Evolutionary conservation across 2,329 filamentous ascomycete species (phyloP).

Genomic region (Neopestalotiopsis clavispora): DNA sequence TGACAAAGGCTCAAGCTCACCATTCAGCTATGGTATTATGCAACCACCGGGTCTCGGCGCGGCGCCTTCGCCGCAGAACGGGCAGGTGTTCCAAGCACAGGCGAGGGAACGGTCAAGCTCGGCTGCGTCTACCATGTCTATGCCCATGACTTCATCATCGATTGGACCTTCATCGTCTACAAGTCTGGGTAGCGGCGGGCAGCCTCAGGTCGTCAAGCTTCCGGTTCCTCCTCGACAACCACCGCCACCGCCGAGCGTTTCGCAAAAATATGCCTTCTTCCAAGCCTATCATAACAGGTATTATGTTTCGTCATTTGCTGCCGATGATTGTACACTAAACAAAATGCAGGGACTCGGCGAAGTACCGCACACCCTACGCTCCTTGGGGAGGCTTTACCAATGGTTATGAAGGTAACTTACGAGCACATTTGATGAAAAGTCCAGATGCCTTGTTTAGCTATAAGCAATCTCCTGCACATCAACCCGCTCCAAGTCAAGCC

Average conservation of each 20-base stretch:
- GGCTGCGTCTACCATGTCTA: constrained; percentile 36
- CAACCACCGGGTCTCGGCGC: constrained; percentile 37
- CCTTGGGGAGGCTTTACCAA: constrained; percentile 64
- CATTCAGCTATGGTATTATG: constrained; percentile 39
- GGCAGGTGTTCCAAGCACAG: constrained; percentile 38
- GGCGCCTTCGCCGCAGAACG: constrained; percentile 38
- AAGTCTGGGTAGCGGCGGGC: constrained; percentile 32
- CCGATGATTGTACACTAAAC: constrained; percentile 25
- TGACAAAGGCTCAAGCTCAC: constrained; percentile 35
- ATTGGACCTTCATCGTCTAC: constrained; percentile 42
- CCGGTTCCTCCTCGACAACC: constrained; percentile 18
- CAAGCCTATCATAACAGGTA: constrained; percentile 65
- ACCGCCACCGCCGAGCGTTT: constrained; percentile 41
- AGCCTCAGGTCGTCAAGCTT: constrained; percentile 28
- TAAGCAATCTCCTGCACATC: neutral
- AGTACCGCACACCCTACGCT: constrained; percentile 65
- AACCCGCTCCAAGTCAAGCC: neutral
- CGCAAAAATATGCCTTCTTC: constrained; percentile 62
- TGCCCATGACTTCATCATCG: constrained; percentile 40
- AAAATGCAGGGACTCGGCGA: constrained; percentile 52
- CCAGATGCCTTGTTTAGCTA: constrained; percentile 41
- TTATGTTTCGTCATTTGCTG: constrained; percentile 20
- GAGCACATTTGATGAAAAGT: constrained; percentile 49
- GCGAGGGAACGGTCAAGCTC: constrained; percentile 38
- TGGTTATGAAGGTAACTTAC: constrained; percentile 60